Base-by-base conservation (phyloP, 129 eudicot genomes). In the Ambrosia trifida region DNA sequence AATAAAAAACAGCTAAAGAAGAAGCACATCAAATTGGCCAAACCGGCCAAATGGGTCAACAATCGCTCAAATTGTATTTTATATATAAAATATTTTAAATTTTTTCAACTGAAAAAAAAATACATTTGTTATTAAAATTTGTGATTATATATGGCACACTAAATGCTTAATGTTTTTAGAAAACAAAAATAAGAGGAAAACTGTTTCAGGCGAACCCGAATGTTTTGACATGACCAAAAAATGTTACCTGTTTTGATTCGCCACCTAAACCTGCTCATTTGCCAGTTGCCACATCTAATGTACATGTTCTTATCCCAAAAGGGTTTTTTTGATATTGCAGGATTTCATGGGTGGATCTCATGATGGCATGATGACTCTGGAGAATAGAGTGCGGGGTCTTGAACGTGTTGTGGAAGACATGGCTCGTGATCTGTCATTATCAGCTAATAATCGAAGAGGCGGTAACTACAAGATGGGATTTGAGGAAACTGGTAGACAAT, bases 341-440 rank as follows among this genome's bases (percentile, higher is more conserved):
- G 96, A 94, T 63, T 94, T 90, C 80, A 94, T 94, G 99, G 99
- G 97, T 69, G 99, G 99, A 47, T 94, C 99, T 13, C 99, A 94
- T 78, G 91, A 90, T 58, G 89, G 94, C 74, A 94, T 94, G 99
- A 45, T 94, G 81, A 87, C 97, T 52, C 58, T 94, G 17, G 99
- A 94, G 70, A 88, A 77, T 79, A 79, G 99, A 73, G 99, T 94
- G 19, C 85, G 93, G 16, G 99, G 97, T 60, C 90, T 94, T 36
- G 99, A 94, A 83, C 87, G 99, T 56, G 87, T 94, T 11, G 96
- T 94, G 30, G 99, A 94, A 80, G 99, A 94, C 84, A 94, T 94
- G 99, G 97, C 94, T 41, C 88, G 91, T 38, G 99, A 94, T 78
- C 80, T 90, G 45, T 85, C 96, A 45, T 28, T 84, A 54, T 82